phyloP scores from a whole-genome alignment of 2,329 filamentous ascomycete genomes.

The Chalaropsis ovoidea region DNA sequence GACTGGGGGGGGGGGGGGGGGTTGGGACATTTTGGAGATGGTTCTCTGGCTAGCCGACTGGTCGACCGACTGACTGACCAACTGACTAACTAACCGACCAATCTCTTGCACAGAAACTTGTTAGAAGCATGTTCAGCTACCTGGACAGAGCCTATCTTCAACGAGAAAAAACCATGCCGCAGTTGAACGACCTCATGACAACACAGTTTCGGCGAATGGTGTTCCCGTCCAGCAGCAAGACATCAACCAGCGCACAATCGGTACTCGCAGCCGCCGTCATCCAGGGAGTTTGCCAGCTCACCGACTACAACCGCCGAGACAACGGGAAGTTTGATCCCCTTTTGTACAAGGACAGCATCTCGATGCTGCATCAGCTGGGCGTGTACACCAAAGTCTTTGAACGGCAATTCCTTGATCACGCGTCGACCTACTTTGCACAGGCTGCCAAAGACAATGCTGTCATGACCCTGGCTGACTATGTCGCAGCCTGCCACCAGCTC shows the following conservation, averaged over 20 bases:
- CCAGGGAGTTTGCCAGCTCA: conserved; percentile 59
- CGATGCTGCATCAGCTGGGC: conserved; percentile 75
- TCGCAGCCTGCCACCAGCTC: conserved; percentile 56
- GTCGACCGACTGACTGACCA: neutral
- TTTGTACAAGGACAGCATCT: conserved; percentile 64
- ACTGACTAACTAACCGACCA: neutral
- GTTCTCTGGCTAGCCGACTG: too few species aligned
- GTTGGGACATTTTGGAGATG: neutral
- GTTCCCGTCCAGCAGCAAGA: conserved; percentile 33
- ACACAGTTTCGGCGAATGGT: conserved; percentile 58
- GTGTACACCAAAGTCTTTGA: conserved; percentile 76
- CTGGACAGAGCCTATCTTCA: conserved; percentile 83
- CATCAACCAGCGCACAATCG: conserved; percentile 23
- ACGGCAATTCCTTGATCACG: conserved; percentile 57
- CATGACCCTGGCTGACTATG: conserved; percentile 62
- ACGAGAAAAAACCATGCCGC: conserved; percentile 55
- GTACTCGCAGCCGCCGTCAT: conserved; percentile 30
- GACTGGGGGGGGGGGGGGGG: too few species aligned
- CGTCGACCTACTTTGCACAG: conserved; percentile 55
- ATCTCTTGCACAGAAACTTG: conserved; percentile 46
- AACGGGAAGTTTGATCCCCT: conserved; percentile 47
- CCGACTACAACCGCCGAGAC: conserved; percentile 59
- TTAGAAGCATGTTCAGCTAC: conserved; percentile 87
- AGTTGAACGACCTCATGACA: conserved; percentile 73
- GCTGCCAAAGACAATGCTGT: conserved; percentile 59